Percentiles rank a stretch among this genome's conserved stretches.
Evolutionary conservation across 805 yeast genomes (phyloP).

Genomic region (Saccharomyces kudriavzevii): DNA sequence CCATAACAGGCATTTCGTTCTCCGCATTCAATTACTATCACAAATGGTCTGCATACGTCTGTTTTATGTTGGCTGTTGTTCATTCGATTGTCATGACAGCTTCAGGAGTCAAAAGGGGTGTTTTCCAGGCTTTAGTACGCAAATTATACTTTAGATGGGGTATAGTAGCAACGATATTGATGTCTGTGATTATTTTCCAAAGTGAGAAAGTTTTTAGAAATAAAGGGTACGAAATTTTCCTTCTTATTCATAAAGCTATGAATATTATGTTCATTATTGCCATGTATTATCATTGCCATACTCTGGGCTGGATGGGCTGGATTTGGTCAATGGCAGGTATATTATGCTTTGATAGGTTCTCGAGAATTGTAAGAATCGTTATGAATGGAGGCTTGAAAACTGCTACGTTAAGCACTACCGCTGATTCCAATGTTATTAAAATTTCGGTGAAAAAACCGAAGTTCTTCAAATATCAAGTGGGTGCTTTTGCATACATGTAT

Average conservation of each 20-base stretch:
- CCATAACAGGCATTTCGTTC: slow-evolving; percentile 53
- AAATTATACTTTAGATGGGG: slow-evolving; percentile 44
- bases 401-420: slow-evolving; percentile 18
- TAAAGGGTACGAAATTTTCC: slow-evolving; percentile 50
- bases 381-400: slow-evolving; percentile 21
- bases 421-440: slow-evolving; percentile 34
- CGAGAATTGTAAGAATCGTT: slow-evolving; percentile 38
- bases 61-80: slow-evolving; percentile 41
- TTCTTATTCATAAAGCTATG: slow-evolving; percentile 48
- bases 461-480: slow-evolving; percentile 44
- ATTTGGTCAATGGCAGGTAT: slow-evolving; percentile 37
- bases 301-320: slow-evolving; percentile 47
- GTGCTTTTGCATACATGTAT: slow-evolving; percentile 49
- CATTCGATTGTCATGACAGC: slow-evolving; percentile 53
- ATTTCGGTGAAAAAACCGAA: slow-evolving; percentile 36
- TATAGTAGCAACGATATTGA: slow-evolving; percentile 36
- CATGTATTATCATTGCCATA: slow-evolving; percentile 51
- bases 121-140: slow-evolving; percentile 35
- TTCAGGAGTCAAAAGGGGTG: slow-evolving; percentile 36
- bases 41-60: slow-evolving; percentile 53
- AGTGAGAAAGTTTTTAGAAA: slow-evolving; percentile 46
- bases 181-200: slow-evolving; percentile 40
- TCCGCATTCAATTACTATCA: slow-evolving; percentile 57
- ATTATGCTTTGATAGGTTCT: slow-evolving; percentile 45
- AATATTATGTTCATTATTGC: slow-evolving; percentile 47